Conservation (phyloP, 106 monocot species). For the Triglochin maritima region DNA sequence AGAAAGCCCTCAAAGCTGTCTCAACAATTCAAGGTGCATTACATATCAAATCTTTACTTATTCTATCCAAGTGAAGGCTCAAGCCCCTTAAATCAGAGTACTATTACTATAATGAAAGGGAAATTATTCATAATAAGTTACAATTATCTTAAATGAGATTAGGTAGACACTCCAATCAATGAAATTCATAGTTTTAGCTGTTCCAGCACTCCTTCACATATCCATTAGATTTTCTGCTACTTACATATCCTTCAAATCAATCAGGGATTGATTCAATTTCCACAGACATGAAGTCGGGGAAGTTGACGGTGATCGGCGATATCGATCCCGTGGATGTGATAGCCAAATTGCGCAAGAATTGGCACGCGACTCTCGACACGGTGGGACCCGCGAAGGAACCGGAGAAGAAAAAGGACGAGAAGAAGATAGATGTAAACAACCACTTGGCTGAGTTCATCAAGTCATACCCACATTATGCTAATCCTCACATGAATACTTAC, state of each 20-base stretch:
- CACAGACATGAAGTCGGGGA: constrained; percentile 1
- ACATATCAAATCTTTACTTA: not conserved
- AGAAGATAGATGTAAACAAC: constrained; percentile 1
- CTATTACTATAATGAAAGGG: no score
- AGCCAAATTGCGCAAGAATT: not conserved
- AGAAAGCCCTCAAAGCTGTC: constrained; percentile 20
- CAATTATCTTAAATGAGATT: no score
- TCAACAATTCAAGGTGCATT: constrained; percentile 11
- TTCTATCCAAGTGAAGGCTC: no score
- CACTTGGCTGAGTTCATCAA: constrained; percentile 1
- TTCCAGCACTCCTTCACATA: no score
- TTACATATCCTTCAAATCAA: not conserved
- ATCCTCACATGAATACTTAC: not conserved
- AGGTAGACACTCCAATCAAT: no score
- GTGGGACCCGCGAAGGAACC: not conserved
- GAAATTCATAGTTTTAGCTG: no score
- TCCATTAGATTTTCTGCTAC: no score
- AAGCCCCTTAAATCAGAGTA: no score
- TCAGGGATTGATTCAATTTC: constrained; percentile 3
- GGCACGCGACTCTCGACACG: not conserved
- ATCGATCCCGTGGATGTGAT: not conserved
- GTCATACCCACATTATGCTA: not conserved
- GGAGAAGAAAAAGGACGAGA: constrained; percentile 1
- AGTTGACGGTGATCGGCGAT: not conserved
- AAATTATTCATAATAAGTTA: no score